Evolutionary conservation across 2,329 filamentous ascomycete genomes (phyloP), one percentile per base, ranked within the genome.

Genomic region (Epichloe coenophiala): DNA sequence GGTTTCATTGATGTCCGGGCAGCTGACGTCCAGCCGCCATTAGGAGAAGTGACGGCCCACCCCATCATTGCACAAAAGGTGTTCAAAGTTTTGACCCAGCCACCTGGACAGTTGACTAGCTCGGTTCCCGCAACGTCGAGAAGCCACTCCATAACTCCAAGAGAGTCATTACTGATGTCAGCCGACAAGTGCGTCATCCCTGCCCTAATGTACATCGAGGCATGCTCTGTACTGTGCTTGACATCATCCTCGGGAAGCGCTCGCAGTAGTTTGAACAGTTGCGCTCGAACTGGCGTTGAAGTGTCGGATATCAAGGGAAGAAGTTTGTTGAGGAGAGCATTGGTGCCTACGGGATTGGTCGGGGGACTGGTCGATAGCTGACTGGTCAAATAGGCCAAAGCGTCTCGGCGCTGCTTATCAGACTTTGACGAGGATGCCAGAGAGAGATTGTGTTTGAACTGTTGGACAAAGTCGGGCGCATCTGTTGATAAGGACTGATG

Each of bases 31-130:
- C 76, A 76, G 6, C 72, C 70, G 35, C 63, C 67, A 54, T 68
- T 66, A 9, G 66, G 61, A 44, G 68, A 59, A 11, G 61, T 57
- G 2, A 64, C 52, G 2, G 68, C 81, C 91, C 91, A 97, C 19
- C 87, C 86, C 58, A 97, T 77, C 60, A 95, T 78, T 13, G 85
- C 86, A 55, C 89, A 79, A 62, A 97, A 91, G 58, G 86, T 88
- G 59, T 88, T 89, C 44, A 97, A 69, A 12, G 88, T 95, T 70
- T 95, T 95, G 49, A 94, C 80, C 93, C 93, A 98, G 12, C 91
- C 91, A n/a, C 91, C 91, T 0, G 90, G 81, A 54, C 83, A 86
- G 39, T 81, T 78, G 17, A 97, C 86, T 0, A 89, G 75, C 51
- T 88, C 84, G 19, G 83, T 76, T 2, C 81, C 82, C 1, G 87